Conservation (phyloP, 2,329 filamentous ascomycete genomes). For the Diaporthe ilicicola region DNA sequence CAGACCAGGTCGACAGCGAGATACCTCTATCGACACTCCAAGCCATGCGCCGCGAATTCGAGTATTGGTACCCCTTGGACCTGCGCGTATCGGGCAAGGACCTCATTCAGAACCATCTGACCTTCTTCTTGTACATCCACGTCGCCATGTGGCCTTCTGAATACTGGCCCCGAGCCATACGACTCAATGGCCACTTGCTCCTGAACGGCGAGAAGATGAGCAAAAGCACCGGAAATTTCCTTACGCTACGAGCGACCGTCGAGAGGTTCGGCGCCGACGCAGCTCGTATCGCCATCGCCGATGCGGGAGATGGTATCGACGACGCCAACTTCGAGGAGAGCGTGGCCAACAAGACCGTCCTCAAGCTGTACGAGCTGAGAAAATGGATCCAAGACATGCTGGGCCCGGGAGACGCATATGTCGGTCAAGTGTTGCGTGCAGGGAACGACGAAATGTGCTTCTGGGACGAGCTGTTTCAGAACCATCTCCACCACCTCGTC, state of each 20-base stretch:
- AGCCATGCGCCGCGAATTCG: not conserved
- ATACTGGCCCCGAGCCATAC: not conserved
- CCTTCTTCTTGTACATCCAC: not conserved
- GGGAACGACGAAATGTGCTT: not conserved
- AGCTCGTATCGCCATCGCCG: not conserved
- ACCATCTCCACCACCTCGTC: not conserved
- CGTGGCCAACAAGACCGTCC: not conserved
- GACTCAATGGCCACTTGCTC: not conserved
- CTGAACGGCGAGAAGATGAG: not conserved
- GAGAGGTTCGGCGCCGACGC: not conserved
- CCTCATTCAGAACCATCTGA: not conserved
- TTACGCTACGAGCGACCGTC: not conserved
- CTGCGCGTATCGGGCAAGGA: not conserved
- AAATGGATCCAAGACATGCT: not conserved
- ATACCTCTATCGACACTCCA: not conserved
- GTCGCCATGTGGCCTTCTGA: not conserved
- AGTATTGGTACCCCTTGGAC: not conserved
- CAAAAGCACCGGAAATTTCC: not conserved
- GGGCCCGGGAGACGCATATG: not conserved
- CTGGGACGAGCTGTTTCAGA: not conserved
- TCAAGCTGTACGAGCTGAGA: not conserved
- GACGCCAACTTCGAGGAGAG: not conserved
- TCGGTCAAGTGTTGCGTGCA: not conserved
- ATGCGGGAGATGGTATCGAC: not conserved
- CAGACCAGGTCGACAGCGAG: not conserved